phyloP scores from a whole-genome alignment of 768 basidiomycete species.

The Collybia sordida region DNA sequence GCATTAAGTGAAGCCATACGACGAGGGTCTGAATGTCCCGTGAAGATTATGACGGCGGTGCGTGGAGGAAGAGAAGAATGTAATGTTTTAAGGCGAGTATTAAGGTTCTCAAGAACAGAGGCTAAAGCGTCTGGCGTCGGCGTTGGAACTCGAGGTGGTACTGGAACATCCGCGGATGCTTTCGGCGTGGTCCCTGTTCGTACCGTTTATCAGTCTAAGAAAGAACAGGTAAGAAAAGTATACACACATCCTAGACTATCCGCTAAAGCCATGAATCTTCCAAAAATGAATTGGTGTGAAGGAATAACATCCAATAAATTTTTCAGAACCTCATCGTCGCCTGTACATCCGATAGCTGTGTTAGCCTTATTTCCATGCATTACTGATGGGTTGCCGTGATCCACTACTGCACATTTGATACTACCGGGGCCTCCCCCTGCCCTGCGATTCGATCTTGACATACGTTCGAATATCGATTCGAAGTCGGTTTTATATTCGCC shows the following conservation, averaged over 20 bases:
- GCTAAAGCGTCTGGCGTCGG: conserved; percentile 34
- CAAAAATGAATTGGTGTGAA: conserved; percentile 82
- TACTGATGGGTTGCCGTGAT: conserved; percentile 78
- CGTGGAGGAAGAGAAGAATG: conserved; percentile 72
- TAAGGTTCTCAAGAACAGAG: conserved; percentile 46
- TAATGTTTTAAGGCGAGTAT: conserved; percentile 59
- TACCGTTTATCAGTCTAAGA: neutral
- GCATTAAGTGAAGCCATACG: conserved; percentile 72
- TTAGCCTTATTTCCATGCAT: conserved; percentile 88
- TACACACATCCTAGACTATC: conserved; percentile 77
- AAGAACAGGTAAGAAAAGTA: neutral
- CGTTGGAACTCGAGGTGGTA: conserved; percentile 24
- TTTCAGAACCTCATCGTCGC: conserved; percentile 78
- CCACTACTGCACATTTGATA: conserved; percentile 69
- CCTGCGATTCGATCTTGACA: conserved; percentile 51
- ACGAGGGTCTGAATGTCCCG: conserved; percentile 87
- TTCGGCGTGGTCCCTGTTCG: conserved; percentile 73
- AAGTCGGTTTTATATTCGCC: conserved; percentile 85
- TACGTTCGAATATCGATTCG: conserved; percentile 88
- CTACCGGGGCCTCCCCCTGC: conserved; percentile 37
- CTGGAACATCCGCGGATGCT: conserved; percentile 34
- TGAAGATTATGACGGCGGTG: conserved; percentile 83
- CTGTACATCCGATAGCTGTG: conserved; percentile 70
- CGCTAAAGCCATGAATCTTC: conserved; percentile 79
- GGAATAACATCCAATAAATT: conserved; percentile 58